Percentiles rank a stretch among this genome's conserved stretches.
Conservation (phyloP, 345 rosid genomes). For the Murraya paniculata region DNA sequence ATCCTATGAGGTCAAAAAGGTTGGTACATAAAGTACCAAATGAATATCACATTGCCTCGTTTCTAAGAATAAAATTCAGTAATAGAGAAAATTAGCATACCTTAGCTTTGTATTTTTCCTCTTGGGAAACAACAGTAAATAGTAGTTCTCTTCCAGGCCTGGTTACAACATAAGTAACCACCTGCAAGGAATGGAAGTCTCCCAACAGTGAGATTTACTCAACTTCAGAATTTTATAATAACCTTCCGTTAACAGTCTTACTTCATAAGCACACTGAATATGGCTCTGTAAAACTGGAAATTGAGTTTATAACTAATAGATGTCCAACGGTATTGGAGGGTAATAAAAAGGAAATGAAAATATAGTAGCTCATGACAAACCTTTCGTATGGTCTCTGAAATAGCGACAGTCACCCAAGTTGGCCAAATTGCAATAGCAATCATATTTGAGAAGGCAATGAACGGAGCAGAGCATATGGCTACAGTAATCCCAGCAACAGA, state of each 20-base stretch:
- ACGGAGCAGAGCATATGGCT: conserved; percentile 81
- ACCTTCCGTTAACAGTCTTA: neutral
- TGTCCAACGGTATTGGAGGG: neutral
- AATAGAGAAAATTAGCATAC: conserved; percentile 28
- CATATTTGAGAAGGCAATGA: conserved; percentile 66
- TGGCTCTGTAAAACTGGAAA: neutral
- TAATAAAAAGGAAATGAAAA: neutral
- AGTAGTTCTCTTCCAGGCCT: conserved; percentile 93
- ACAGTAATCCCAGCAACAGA: conserved; percentile 72
- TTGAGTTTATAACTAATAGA: neutral
- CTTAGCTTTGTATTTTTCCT: conserved; percentile 97
- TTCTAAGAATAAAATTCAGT: neutral
- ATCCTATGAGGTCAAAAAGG: neutral
- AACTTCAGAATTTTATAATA: neutral
- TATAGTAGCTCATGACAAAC: conserved; percentile 27
- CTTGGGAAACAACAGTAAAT: conserved; percentile 86
- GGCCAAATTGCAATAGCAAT: conserved; percentile 85
- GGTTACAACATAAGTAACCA: conserved; percentile 79
- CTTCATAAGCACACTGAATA: neutral
- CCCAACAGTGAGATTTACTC: neutral
- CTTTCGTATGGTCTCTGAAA: conserved; percentile 89
- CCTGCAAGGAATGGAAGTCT: conserved; percentile 36
- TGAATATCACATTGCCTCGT: neutral
- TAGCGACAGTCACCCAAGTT: conserved; percentile 73
- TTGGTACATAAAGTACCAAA: neutral